phyloP scores from a whole-genome alignment of 2,329 filamentous ascomycete genomes.

The Cercospora sojina region DNA sequence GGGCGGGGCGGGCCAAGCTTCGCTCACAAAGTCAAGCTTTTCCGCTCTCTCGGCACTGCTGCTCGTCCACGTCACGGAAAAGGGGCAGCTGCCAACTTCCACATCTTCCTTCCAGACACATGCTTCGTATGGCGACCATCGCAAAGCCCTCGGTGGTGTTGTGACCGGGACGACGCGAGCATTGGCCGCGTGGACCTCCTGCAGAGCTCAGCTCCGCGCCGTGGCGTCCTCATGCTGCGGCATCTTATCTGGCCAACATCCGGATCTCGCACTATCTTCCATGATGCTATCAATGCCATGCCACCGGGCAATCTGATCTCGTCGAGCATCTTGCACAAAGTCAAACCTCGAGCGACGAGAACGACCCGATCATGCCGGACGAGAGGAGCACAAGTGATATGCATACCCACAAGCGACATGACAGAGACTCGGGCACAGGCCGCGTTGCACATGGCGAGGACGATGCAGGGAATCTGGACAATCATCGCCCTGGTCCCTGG shows the following conservation, averaged over 20 bases:
- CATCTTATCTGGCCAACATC: neutral
- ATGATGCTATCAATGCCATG: neutral
- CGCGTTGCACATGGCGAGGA: too few species aligned
- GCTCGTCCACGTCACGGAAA: too few species aligned
- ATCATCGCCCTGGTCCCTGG: slow-evolving; percentile 3
- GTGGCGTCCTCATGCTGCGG: neutral
- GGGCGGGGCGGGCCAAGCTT: neutral
- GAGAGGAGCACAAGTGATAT: neutral
- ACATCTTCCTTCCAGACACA: neutral
- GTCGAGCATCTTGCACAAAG: neutral
- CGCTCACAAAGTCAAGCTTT: neutral
- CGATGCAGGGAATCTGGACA: too few species aligned
- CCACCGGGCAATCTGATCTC: neutral
- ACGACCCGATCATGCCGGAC: neutral
- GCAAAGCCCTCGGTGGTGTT: neutral
- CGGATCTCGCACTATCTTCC: neutral
- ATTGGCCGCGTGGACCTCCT: neutral
- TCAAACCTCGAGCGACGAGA: neutral
- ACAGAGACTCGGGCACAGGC: neutral
- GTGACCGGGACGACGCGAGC: neutral
- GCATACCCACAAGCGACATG: neutral
- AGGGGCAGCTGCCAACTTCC: neutral
- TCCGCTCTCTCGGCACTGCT: neutral
- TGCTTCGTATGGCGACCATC: neutral
- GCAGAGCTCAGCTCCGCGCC: neutral